phyloP scores from a whole-genome alignment of 495 filamentous ascomycete species.

The Talaromyces stipitatus region DNA sequence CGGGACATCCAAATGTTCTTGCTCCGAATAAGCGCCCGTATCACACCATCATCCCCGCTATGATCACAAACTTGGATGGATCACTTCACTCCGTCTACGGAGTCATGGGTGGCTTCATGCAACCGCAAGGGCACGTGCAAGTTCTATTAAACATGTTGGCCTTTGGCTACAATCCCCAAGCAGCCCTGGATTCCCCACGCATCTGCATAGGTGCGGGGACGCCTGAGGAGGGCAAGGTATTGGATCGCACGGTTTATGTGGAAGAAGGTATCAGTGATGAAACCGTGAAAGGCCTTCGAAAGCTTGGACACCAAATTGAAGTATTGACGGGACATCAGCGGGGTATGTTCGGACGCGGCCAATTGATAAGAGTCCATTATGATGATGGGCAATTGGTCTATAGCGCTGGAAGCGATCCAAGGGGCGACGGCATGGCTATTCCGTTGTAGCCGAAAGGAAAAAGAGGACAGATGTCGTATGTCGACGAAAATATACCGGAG shows the following conservation, averaged over 20 bases:
- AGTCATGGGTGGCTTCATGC: conserved; percentile 99
- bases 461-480: neutral
- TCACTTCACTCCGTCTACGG: conserved; percentile 79
- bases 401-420: conserved; percentile 78
- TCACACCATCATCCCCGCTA: conserved; percentile 93
- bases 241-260: conserved; percentile 59
- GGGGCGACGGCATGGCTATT: conserved; percentile 81
- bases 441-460: conserved; percentile 26
- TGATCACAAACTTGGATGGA: conserved; percentile 73
- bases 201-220: conserved; percentile 72
- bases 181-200: conserved; percentile 82
- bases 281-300: conserved; percentile 55
- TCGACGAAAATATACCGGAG: neutral
- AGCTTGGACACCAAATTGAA: conserved; percentile 66
- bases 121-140: conserved; percentile 96
- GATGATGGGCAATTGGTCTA: conserved; percentile 65
- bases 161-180: conserved; percentile 79
- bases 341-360: conserved; percentile 78
- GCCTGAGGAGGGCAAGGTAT: conserved; percentile 42
- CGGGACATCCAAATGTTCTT: conserved; percentile 67
- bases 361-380: conserved; percentile 74
- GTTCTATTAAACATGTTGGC: conserved; percentile 85
- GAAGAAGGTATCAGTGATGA: conserved; percentile 77
- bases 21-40: conserved; percentile 86
- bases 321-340: conserved; percentile 60